These are phyloP conservation scores for Trichoderma atrobrunneum DNA, from an alignment of 2,329 filamentous ascomycete species.

Conservation along the genomic window DNA sequence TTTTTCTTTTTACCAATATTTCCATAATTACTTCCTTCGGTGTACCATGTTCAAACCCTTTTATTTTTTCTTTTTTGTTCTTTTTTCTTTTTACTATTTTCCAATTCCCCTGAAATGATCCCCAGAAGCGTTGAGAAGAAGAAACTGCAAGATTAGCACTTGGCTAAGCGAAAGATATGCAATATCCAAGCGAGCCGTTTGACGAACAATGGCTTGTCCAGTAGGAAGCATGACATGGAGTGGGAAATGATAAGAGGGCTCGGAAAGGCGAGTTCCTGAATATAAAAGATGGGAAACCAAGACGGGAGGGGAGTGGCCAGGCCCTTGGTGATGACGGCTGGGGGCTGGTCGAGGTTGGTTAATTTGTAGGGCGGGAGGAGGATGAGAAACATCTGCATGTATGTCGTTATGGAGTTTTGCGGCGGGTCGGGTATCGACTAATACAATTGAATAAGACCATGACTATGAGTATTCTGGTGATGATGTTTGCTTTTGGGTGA, in stretches of 20 bases:
- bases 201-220: slow-evolving; percentile 7
- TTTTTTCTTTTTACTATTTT: background rate
- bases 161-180: background rate
- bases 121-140: slow-evolving; percentile 14
- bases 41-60: slow-evolving; percentile 17
- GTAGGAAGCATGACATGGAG: background rate
- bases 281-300: background rate
- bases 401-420: slow-evolving; percentile 15
- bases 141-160: background rate
- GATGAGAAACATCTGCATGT: slow-evolving; percentile 11
- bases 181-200: slow-evolving; percentile 1
- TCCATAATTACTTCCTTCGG: slow-evolving; percentile 18
- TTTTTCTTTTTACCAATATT: slow-evolving; percentile 19
- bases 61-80: background rate
- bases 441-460: slow-evolving; percentile 11
- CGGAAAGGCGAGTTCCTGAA: background rate
- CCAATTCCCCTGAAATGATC: slow-evolving; percentile 2
- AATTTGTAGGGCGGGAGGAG: background rate
- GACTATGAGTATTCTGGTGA: background rate
- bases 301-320: background rate
- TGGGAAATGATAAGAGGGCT: background rate
- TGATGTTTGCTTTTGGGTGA: background rate
- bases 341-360: background rate
- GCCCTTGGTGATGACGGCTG: background rate
- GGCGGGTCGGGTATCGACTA: slow-evolving; percentile 5